Base-by-base conservation (phyloP, 257 asterid species). In the Salvia rosmarinus region DNA sequence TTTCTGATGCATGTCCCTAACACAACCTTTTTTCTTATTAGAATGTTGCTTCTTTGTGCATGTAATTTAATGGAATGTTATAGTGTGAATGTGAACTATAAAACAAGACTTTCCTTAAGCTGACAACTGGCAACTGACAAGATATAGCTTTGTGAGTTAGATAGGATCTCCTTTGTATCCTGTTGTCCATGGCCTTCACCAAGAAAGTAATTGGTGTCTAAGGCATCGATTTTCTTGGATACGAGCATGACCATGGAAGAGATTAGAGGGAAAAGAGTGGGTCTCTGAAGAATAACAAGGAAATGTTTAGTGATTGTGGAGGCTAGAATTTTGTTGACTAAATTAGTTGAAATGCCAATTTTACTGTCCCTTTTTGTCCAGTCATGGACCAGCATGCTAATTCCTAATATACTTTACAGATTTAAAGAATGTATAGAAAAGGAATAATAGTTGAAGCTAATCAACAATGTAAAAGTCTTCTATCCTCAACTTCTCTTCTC, bases 341-440 rank as follows among this genome's bases (percentile, higher is more conserved):
- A 14, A 13, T 25, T 40, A 40, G 30, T 55, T 30, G 40, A 71
- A 55, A 17, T 46, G 30, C 59, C 75, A 70, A 57, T 58, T 44
- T 2, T 32, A 34, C 39, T 59, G 62, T 40, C 67, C 13, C 10
- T 69, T 46, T n/a, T 6, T 71, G 17, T 60, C 69, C 50, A 42
- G 56, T 39, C 28, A 21, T 32, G 64, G 23, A 1, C 42, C 56
- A 23, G 13, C 13, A 23, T 39, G 50, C 65, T 10, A 5, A 21
- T 72, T 50, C 77, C 77, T 39, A 1, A 9, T 20, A 46, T 5
- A 17, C 60, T 66, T 16, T 3, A 28, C 39, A 20, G 5, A 54
- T 11, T 37, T 3, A 4, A 68, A 68, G 2, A 5, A 16, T 46
- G n/a, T 25, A 25, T 25, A 25, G 3, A 25, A 25, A 25, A 25